Percentiles rank a stretch among this genome's conserved stretches.
These are phyloP conservation scores for Phytopythium chamaehyphon DNA, from an alignment of 352 stramenopile genomes.

Conservation along the genomic window DNA sequence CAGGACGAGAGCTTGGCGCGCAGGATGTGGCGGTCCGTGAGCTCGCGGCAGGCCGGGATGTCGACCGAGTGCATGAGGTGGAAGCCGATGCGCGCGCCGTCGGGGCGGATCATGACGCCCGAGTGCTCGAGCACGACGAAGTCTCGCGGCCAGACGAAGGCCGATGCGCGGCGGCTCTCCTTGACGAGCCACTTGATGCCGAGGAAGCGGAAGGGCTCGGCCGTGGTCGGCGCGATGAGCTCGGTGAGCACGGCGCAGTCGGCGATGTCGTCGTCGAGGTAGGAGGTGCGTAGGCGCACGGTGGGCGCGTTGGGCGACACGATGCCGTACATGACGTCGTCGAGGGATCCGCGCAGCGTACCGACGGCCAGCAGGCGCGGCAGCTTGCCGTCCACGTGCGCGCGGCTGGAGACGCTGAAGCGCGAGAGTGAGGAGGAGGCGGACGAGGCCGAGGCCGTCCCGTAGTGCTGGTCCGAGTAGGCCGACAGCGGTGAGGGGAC, in stretches of 20 bases:
- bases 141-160: slow-evolving; percentile 40
- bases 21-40: slow-evolving; percentile 30
- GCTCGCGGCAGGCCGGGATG: slow-evolving; percentile 30
- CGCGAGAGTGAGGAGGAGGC: neutral
- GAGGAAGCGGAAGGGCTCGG: slow-evolving; percentile 48
- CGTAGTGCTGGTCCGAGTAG: neutral
- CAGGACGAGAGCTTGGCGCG: slow-evolving; percentile 46
- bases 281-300: slow-evolving; percentile 37
- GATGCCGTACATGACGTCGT: slow-evolving; percentile 62
- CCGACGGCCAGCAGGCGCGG: slow-evolving; percentile 39
- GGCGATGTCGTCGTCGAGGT: slow-evolving; percentile 44
- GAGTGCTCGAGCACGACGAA: slow-evolving; percentile 56
- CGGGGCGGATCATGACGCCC: slow-evolving; percentile 39
- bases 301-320: slow-evolving; percentile 31
- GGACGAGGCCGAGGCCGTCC: neutral
- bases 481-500: neutral
- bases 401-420: neutral
- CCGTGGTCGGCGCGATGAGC: slow-evolving; percentile 30
- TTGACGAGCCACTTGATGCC: slow-evolving; percentile 60
- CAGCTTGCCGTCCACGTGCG: neutral
- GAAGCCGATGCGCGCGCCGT: slow-evolving; percentile 44
- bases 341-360: slow-evolving; percentile 30
- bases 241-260: slow-evolving; percentile 41
- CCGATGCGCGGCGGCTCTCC: slow-evolving; percentile 24
- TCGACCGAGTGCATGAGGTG: slow-evolving; percentile 52